Conservation (phyloP, 2,329 filamentous ascomycete genomes). For the Epicoccum sorghinum region DNA sequence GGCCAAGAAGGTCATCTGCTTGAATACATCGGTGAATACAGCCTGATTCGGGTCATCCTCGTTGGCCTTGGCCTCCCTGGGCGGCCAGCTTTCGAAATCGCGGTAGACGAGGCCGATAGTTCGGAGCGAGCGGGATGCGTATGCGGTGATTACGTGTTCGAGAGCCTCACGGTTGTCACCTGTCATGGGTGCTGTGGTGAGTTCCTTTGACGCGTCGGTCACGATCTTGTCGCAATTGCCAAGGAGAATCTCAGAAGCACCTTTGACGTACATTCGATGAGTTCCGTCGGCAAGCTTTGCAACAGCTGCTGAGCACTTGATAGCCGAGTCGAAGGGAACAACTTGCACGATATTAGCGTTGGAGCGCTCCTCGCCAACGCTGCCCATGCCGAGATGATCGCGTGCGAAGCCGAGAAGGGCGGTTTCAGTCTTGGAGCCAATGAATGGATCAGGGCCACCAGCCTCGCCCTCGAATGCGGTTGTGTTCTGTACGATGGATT, state of each 20-base stretch:
- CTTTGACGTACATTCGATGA: conserved; percentile 63
- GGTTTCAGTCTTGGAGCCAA: conserved; percentile 80
- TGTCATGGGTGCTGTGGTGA: conserved; percentile 60
- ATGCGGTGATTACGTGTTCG: conserved; percentile 72
- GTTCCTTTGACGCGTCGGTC: conserved; percentile 64
- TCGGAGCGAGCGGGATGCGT: conserved; percentile 79
- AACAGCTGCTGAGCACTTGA: conserved; percentile 74
- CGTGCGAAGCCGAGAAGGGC: conserved; percentile 73
- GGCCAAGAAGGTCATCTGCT: conserved; percentile 74
- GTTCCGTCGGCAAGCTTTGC: conserved; percentile 61
- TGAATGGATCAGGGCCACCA: conserved; percentile 59
- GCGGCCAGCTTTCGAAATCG: conserved; percentile 85
- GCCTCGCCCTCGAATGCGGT: conserved; percentile 52
- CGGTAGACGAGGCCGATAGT: conserved; percentile 85
- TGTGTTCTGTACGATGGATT: conserved; percentile 57
- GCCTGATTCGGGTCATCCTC: conserved; percentile 69
- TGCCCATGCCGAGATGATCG: conserved; percentile 68
- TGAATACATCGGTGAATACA: conserved; percentile 71
- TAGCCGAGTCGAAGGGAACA: conserved; percentile 66
- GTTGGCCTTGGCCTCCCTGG: conserved; percentile 61
- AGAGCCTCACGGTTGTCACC: conserved; percentile 64
- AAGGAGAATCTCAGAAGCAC: conserved; percentile 59
- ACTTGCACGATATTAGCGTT: conserved; percentile 65
- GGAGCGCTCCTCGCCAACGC: conserved; percentile 65
- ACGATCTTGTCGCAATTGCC: conserved; percentile 59